Percentiles rank a stretch among this genome's conserved stretches.
These are phyloP conservation scores for Bryoerythrophyllum caledonicum DNA, from an alignment of 225 moss, liverwort and hornwort genomes.

Conservation along the genomic window DNA sequence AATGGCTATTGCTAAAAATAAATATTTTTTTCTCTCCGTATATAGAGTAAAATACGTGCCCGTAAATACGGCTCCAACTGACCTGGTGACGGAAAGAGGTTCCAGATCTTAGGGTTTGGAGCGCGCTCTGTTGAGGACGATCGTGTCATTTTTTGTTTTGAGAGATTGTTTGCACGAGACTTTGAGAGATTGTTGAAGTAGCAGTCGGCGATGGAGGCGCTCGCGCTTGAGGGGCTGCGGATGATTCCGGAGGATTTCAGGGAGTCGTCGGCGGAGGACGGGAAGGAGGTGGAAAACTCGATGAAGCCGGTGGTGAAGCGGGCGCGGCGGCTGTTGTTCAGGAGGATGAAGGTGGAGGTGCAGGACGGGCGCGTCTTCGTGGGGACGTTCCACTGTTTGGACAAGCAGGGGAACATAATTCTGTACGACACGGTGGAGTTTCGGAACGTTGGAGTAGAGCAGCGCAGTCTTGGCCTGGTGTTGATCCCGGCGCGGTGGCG, in stretches of 20 bases:
- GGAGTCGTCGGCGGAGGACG: slow-evolving; percentile 10
- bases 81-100: background rate
- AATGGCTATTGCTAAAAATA: too few relatives aligned
- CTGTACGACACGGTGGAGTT: slow-evolving; percentile 64
- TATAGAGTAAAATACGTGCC: too few relatives aligned
- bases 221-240: slow-evolving; percentile 4
- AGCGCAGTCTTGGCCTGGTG: slow-evolving; percentile 65
- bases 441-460: slow-evolving; percentile 49
- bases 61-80: too few relatives aligned
- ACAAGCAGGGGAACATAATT: slow-evolving; percentile 85
- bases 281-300: background rate
- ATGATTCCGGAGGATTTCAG: slow-evolving; percentile 29
- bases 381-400: slow-evolving; percentile 73
- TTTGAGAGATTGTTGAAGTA: background rate
- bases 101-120: background rate
- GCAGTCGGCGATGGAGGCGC: slow-evolving; percentile 1
- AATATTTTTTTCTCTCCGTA: too few relatives aligned
- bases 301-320: slow-evolving; percentile 41
- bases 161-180: background rate
- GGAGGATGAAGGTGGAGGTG: slow-evolving; percentile 64
- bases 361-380: slow-evolving; percentile 72
- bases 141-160: background rate
- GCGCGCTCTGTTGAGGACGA: background rate
- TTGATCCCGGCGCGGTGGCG: slow-evolving; percentile 66
- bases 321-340: slow-evolving; percentile 54